Conservation (phyloP, 208 protist genomes). For the Acanthamoeba castellanii region DNA sequence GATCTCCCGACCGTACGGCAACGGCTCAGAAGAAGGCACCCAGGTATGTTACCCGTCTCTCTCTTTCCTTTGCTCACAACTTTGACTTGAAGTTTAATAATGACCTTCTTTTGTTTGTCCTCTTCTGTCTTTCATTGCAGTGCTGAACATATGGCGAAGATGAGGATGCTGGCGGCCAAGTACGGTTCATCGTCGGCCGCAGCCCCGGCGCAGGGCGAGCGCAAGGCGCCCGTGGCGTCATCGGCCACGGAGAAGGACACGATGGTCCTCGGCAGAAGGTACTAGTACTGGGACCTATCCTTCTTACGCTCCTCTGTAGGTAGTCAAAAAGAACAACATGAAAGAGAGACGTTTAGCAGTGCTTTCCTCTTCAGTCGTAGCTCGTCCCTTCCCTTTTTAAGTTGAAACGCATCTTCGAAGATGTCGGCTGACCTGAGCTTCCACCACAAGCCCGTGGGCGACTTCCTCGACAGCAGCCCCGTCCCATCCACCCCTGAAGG, state of each 20-base stretch:
- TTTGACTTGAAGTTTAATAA: background rate
- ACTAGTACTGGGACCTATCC: background rate
- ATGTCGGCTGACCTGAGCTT: background rate
- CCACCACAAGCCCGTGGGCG: background rate
- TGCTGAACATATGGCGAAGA: conserved; percentile 6
- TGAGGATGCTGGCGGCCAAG: conserved; percentile 12
- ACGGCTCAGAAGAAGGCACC: conserved; percentile 48
- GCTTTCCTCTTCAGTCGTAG: too few species aligned
- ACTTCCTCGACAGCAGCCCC: background rate
- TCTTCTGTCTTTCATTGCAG: background rate
- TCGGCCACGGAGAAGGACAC: conserved; percentile 18
- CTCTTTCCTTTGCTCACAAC: background rate
- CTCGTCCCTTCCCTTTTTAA: too few species aligned
- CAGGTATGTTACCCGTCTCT: background rate
- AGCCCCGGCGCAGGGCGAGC: background rate
- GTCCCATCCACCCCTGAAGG: background rate
- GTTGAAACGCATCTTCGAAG: background rate
- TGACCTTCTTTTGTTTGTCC: background rate
- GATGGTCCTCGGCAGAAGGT: background rate
- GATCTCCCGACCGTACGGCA: background rate
- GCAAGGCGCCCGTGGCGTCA: background rate
- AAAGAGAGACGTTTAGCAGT: too few species aligned
- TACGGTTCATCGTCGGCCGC: background rate
- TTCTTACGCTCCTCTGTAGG: too few species aligned
- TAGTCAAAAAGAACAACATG: too few species aligned